Percentiles rank a stretch among this genome's conserved stretches.
These are phyloP conservation scores for Xeromyces bisporus DNA, from an alignment of 495 filamentous ascomycete genomes.

Conservation along the genomic window DNA sequence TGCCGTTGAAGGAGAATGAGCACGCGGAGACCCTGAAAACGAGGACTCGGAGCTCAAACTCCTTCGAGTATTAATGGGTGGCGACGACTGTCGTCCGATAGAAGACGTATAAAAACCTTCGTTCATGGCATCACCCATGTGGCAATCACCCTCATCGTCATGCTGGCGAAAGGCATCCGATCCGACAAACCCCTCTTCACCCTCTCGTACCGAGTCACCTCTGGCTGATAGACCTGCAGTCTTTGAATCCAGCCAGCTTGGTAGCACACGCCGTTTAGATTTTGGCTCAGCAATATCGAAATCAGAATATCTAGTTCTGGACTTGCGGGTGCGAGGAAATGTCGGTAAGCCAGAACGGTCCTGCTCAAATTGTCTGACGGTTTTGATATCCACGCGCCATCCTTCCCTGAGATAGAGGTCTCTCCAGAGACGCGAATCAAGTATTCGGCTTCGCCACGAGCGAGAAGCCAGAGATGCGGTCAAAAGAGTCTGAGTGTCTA, in stretches of 20 bases:
- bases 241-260: constrained; percentile 24
- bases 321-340: constrained; percentile 28
- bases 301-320: constrained; percentile 25
- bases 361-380: constrained; percentile 52
- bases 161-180: constrained; percentile 16
- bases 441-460: constrained; percentile 63
- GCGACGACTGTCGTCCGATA: constrained; percentile 1
- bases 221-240: constrained; percentile 4
- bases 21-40: constrained; percentile 3
- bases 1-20: constrained; percentile 5
- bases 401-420: constrained; percentile 66
- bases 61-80: neutral
- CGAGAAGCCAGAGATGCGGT: constrained; percentile 62
- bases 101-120: constrained; percentile 7
- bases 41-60: constrained; percentile 1
- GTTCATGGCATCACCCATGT: constrained; percentile 28
- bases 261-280: constrained; percentile 34
- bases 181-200: constrained; percentile 13
- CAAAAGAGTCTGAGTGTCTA: constrained; percentile 60
- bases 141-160: constrained; percentile 28
- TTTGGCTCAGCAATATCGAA: constrained; percentile 30
- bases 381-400: constrained; percentile 53
- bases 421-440: constrained; percentile 76
- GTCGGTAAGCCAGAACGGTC: constrained; percentile 28
- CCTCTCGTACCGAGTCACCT: neutral